These are phyloP conservation scores for Phytophthora aleatoria DNA, from an alignment of 352 stramenopile genomes.

Conservation along the genomic window DNA sequence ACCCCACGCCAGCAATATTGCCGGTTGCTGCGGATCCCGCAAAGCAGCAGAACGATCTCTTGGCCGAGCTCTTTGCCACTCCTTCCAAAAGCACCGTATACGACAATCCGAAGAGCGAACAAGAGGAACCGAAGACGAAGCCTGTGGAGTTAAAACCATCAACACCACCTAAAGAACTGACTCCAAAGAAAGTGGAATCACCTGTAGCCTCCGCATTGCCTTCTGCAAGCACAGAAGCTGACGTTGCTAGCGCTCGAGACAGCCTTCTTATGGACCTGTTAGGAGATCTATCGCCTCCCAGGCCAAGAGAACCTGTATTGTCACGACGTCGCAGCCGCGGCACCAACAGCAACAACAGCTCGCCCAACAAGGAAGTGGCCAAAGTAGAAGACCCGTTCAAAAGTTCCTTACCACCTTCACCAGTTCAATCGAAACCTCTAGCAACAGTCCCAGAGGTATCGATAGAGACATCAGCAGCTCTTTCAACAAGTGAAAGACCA, in stretches of 20 bases:
- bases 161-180: slow-evolving; percentile 10
- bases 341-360: slow-evolving; percentile 16
- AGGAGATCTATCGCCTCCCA: slow-evolving; percentile 40
- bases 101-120: slow-evolving; percentile 5
- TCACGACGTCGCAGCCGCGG: slow-evolving; percentile 11
- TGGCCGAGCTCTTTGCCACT: slow-evolving; percentile 37
- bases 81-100: neutral
- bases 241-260: slow-evolving; percentile 47
- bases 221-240: slow-evolving; percentile 5
- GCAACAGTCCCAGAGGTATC: slow-evolving; percentile 11
- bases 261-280: slow-evolving; percentile 64
- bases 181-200: slow-evolving; percentile 2
- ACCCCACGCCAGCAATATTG: neutral
- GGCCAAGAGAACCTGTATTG: slow-evolving; percentile 18
- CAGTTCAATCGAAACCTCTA: slow-evolving; percentile 11
- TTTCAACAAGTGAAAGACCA: neutral
- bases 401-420: slow-evolving; percentile 12
- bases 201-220: neutral
- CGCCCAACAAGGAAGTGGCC: slow-evolving; percentile 29
- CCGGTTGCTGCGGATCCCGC: slow-evolving; percentile 8
- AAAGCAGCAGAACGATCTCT: slow-evolving; percentile 33
- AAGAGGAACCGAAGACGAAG: slow-evolving; percentile 1
- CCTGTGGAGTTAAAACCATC: slow-evolving; percentile 1
- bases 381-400: slow-evolving; percentile 18
- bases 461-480: slow-evolving; percentile 4